Evolutionary conservation across 352 stramenopile genomes (phyloP), one percentile per base, ranked within the genome.

Genomic region (Phytophthora citrophthora): DNA sequence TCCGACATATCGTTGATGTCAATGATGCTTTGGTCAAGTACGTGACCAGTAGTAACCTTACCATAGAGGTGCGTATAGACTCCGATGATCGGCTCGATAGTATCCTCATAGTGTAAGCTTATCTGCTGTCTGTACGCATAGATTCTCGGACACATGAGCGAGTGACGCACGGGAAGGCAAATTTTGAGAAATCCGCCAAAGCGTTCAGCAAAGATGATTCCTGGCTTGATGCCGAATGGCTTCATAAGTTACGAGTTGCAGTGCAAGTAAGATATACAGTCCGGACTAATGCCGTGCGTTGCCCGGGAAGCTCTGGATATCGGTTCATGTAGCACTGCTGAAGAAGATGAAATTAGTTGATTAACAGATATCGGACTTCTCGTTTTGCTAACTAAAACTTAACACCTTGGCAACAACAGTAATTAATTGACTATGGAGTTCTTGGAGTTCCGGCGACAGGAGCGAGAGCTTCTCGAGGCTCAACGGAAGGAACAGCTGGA

Each of bases 21-120:
- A 85, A 54, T 10, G 76, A 85, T 24, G 58, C 66, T 11, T 65
- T 88, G 32, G 68, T 79, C 49, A 83, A 86, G 56, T 90, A 88
- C 44, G 24, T 88, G 31, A 53, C 63, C 10, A 52, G 62, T 51
- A 81, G 50, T 53, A 83, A 52, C 26, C 69, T 90, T 13, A 67
- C 72, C 10, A 61, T 90, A 41, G 81, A 90, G 64, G 76, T 86
- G 38, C 44, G 52, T 58, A 31, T 23, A 13, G 38, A 44, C 26
- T 29, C 26, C 26, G 7, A 8, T 29, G 26, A 29, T 32, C 27
- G 27, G 20, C 20, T 20, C 20, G 20, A 20, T 20, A 20, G 1
- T 2, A 20, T 20, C 20, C 20, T 20, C 20, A 20, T 20, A 20
- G 20, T 20, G 20, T 20, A 20, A 20, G 20, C 20, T n/a, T n/a